A percentile compares a stretch with the other conserved stretches of the same genome.
These are phyloP conservation scores for Ceratobasidium sp. DNA, from an alignment of 1,284 basidiomycete species.

Conservation along the genomic window DNA sequence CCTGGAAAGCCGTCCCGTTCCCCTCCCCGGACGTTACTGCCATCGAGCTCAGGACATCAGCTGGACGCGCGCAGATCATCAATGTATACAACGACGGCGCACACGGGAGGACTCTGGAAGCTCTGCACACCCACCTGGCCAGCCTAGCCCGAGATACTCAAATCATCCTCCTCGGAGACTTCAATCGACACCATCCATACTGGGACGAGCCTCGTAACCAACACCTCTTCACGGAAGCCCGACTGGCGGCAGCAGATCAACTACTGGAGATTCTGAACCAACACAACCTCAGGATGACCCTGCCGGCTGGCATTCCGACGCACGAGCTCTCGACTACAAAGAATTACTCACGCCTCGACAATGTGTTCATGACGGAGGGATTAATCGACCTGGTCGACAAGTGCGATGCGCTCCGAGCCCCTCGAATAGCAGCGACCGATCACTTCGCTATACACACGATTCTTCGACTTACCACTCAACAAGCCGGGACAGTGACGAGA, in stretches of 20 bases:
- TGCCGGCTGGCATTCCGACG: not conserved
- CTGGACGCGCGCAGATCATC: not conserved
- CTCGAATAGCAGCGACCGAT: not conserved
- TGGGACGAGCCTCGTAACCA: constrained; percentile 25
- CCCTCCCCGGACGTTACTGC: not conserved
- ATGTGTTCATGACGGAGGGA: not conserved
- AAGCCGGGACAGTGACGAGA: not conserved
- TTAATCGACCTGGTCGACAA: not conserved
- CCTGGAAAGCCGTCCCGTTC: not conserved
- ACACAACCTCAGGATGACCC: constrained; percentile 1
- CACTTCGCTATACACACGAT: constrained; percentile 9
- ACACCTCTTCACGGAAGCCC: constrained; percentile 18
- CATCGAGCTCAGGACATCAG: not conserved
- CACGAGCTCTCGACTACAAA: not conserved
- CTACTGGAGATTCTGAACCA: not conserved
- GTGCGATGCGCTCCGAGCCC: not conserved
- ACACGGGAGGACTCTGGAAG: not conserved
- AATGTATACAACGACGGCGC: constrained; percentile 29
- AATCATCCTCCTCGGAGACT: constrained; percentile 7
- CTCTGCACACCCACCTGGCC: not conserved
- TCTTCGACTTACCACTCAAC: not conserved
- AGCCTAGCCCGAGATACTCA: not conserved
- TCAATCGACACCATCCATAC: constrained; percentile 27
- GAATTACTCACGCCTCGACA: constrained; percentile 9
- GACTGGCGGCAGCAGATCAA: not conserved